Percentiles rank a stretch among this genome's conserved stretches.
These are phyloP conservation scores for Acidomyces sp. DNA, from an alignment of 495 filamentous ascomycete species.

Conservation along the genomic window DNA sequence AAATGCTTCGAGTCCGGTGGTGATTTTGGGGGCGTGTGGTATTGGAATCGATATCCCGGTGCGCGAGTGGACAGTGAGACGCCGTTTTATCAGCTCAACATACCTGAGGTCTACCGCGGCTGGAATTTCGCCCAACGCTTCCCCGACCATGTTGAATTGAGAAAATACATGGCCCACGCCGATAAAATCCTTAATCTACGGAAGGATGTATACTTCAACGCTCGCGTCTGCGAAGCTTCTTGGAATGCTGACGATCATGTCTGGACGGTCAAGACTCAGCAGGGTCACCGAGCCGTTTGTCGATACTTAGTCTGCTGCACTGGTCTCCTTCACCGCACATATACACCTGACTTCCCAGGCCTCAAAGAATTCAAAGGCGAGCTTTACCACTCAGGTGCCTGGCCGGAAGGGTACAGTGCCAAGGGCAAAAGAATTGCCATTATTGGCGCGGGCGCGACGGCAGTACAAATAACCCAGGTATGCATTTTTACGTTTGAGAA, in stretches of 20 bases:
- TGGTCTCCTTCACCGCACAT: slow-evolving; percentile 21
- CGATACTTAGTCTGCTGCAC: slow-evolving; percentile 18
- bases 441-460: slow-evolving; percentile 18
- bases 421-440: slow-evolving; percentile 16
- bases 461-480: slow-evolving; percentile 19
- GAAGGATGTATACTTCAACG: slow-evolving; percentile 23
- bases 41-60: slow-evolving; percentile 10
- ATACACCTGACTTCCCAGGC: slow-evolving; percentile 25
- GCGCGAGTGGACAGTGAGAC: slow-evolving; percentile 10
- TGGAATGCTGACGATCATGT: slow-evolving; percentile 9
- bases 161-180: slow-evolving; percentile 25
- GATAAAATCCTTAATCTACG: slow-evolving; percentile 21
- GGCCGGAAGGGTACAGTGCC: slow-evolving; percentile 26
- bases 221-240: slow-evolving; percentile 14
- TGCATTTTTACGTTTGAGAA: no score
- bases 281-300: slow-evolving; percentile 5
- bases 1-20: slow-evolving; percentile 12
- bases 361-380: slow-evolving; percentile 28
- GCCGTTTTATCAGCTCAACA: slow-evolving; percentile 11
- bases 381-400: slow-evolving; percentile 41
- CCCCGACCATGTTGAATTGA: slow-evolving; percentile 2
- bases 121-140: slow-evolving; percentile 7
- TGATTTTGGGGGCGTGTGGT: slow-evolving; percentile 8
- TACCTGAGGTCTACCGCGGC: slow-evolving; percentile 6
- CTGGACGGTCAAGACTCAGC: slow-evolving; percentile 19